These are phyloP conservation scores for Arabidopsis suecica DNA, from an alignment of 345 rosid species.

Conservation along the genomic window DNA sequence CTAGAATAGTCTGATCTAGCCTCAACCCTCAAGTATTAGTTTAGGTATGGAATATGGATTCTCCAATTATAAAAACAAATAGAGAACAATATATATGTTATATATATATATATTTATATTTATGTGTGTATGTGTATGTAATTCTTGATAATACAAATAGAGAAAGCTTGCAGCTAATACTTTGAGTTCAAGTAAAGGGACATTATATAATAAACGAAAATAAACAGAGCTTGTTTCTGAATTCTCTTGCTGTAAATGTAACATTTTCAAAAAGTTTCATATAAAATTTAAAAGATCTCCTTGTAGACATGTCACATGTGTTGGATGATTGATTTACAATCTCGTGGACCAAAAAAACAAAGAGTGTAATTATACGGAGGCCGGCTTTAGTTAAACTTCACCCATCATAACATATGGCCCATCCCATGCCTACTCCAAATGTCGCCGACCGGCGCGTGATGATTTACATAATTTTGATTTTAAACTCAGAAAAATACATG, in stretches of 20 bases:
- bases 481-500: background rate
- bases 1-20: too few relatives aligned
- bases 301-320: conserved; percentile 45
- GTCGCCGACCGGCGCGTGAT: conserved; percentile 16
- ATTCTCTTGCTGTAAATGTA: background rate
- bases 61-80: too few relatives aligned
- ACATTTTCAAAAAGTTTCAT: conserved; percentile 1
- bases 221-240: background rate
- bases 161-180: conserved; percentile 17
- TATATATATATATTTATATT: too few relatives aligned
- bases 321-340: conserved; percentile 32
- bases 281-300: too few relatives aligned
- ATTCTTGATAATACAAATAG: conserved; percentile 24
- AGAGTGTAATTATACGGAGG: conserved; percentile 14
- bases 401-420: conserved; percentile 28
- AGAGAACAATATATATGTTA: too few relatives aligned
- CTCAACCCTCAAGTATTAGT: too few relatives aligned
- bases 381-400: conserved; percentile 32
- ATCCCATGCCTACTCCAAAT: conserved; percentile 20
- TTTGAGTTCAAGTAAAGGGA: conserved; percentile 39
- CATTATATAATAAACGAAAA: too few relatives aligned
- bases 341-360: conserved; percentile 34
- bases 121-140: background rate
- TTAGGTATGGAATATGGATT: too few relatives aligned
- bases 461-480: conserved; percentile 11